Percentiles rank a stretch among this genome's conserved stretches.
These are phyloP conservation scores for Apiospora pterosperma DNA, from an alignment of 2,329 filamentous ascomycete species.

Conservation along the genomic window DNA sequence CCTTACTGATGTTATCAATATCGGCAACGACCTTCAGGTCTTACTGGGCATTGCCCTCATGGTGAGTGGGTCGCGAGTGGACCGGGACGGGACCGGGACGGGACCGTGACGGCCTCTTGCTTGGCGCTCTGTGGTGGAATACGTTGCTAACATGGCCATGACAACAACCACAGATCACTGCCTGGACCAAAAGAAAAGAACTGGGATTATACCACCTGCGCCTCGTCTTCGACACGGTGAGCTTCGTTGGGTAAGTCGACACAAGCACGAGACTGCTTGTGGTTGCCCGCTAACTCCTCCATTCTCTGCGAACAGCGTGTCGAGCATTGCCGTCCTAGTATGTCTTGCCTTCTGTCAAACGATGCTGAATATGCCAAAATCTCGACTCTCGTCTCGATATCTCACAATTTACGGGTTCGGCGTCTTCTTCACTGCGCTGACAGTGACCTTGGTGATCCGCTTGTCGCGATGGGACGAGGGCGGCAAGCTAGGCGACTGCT, in stretches of 20 bases:
- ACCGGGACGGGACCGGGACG: no score
- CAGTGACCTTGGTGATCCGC: constrained; percentile 20
- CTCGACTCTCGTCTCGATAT: constrained; percentile 18
- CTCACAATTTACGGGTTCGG: constrained; percentile 22
- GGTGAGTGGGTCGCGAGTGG: neutral
- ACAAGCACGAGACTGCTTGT: neutral
- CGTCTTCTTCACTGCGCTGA: constrained; percentile 22
- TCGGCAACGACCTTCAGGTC: constrained; percentile 15
- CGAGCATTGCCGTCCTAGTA: constrained; percentile 9
- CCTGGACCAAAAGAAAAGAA: constrained; percentile 10
- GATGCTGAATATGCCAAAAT: constrained; percentile 5
- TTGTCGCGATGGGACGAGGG: constrained; percentile 19
- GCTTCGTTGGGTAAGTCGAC: constrained; percentile 13
- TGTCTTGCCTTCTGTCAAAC: constrained; percentile 9
- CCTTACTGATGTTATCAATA: constrained; percentile 11
- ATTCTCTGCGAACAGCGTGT: constrained; percentile 6
- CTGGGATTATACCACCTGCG: constrained; percentile 13
- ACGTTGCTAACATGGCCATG: neutral
- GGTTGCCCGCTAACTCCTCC: neutral
- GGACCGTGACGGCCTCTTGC: neutral
- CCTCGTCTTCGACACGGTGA: constrained; percentile 14
- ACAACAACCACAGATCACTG: constrained; percentile 7
- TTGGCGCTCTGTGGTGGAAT: neutral
- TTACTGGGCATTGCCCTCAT: constrained; percentile 13
- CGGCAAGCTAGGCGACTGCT: constrained; percentile 21